Percentiles rank a stretch among this genome's conserved stretches.
These are phyloP conservation scores for Phaffomyces antillensis DNA, from an alignment of 805 yeast species.

Conservation along the genomic window DNA sequence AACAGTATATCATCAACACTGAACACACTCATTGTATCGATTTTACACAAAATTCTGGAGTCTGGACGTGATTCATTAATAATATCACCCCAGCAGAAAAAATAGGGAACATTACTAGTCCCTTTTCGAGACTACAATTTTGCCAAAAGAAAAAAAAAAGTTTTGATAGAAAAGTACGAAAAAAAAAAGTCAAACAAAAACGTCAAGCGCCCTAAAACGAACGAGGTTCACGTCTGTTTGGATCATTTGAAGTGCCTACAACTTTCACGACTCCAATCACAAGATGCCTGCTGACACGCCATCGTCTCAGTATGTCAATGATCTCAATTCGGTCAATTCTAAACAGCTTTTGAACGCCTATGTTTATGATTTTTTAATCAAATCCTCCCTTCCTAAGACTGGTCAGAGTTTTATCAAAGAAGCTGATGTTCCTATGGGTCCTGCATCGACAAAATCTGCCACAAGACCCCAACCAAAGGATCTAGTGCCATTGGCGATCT, in stretches of 20 bases:
- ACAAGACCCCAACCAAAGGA: slow-evolving; percentile 27
- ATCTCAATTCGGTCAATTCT: slow-evolving; percentile 20
- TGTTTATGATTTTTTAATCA: slow-evolving; percentile 76
- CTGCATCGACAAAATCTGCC: slow-evolving; percentile 12
- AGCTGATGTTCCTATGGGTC: slow-evolving; percentile 47
- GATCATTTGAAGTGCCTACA: too few species aligned
- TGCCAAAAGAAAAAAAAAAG: too few species aligned
- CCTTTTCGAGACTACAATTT: too few species aligned
- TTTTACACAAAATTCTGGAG: too few species aligned
- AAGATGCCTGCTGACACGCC: slow-evolving; percentile 8
- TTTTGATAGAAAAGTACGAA: too few species aligned
- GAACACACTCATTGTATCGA: too few species aligned
- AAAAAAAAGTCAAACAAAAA: too few species aligned
- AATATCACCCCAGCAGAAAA: too few species aligned
- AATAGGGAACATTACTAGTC: too few species aligned
- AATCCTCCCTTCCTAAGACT: slow-evolving; percentile 62
- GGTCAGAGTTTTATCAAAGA: slow-evolving; percentile 72
- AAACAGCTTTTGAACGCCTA: slow-evolving; percentile 70
- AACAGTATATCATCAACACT: too few species aligned
- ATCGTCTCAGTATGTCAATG: slow-evolving; percentile 17
- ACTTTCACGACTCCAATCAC: not conserved
- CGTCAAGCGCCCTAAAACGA: too few species aligned
- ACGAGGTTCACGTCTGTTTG: not conserved
- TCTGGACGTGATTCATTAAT: too few species aligned
- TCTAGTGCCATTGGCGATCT: slow-evolving; percentile 43